Conservation (phyloP, 2,329 filamentous ascomycete species). For the Aspergillus unguis region DNA sequence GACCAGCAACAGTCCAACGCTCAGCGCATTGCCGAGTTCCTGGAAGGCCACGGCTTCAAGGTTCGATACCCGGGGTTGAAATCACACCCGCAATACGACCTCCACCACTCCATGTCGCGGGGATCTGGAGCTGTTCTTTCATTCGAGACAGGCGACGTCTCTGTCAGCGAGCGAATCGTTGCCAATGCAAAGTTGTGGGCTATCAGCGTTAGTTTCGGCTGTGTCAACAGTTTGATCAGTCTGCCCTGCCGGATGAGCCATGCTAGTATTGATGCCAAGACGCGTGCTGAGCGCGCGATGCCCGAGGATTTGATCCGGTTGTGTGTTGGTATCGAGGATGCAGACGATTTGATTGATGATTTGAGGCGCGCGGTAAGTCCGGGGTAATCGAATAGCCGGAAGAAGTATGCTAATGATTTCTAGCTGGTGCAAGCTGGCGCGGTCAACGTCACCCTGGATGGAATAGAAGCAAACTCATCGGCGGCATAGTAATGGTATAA, state of each 20-base stretch:
- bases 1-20: constrained; percentile 96
- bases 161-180: constrained; percentile 85
- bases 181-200: constrained; percentile 89
- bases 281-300: constrained; percentile 80
- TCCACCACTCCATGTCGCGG: constrained; percentile 93
- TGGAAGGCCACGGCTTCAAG: constrained; percentile 86
- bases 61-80: constrained; percentile 92
- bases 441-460: constrained; percentile 79
- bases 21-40: constrained; percentile 83
- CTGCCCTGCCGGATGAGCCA: constrained; percentile 99
- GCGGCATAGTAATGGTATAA: no score
- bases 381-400: neutral
- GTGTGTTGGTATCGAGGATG: constrained; percentile 95
- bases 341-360: constrained; percentile 87
- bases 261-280: constrained; percentile 95
- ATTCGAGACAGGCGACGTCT: constrained; percentile 88
- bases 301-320: constrained; percentile 95
- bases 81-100: constrained; percentile 92
- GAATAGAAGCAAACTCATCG: constrained; percentile 61
- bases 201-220: constrained; percentile 96
- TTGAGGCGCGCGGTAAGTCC: constrained; percentile 78
- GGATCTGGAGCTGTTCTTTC: constrained; percentile 91
- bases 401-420: constrained; percentile 15
- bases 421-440: constrained; percentile 92
- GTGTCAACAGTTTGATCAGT: constrained; percentile 96